Conservation (phyloP, 2,329 filamentous ascomycete genomes). For the Colletotrichum noveboracense region DNA sequence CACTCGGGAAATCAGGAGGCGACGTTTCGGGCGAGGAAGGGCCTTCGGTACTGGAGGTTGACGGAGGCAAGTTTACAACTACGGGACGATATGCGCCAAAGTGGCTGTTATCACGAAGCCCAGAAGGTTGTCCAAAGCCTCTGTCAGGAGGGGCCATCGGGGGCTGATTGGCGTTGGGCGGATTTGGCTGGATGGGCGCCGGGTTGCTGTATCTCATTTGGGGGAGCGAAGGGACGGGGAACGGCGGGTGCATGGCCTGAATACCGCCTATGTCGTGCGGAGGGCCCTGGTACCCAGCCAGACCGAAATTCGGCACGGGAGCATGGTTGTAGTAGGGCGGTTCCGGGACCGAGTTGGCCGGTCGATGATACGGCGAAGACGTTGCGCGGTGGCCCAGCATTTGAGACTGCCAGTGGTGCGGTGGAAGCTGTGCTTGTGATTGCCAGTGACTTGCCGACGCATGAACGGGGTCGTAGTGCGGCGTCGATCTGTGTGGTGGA, state of each 20-base stretch:
- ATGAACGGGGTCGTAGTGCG: constrained; percentile 33
- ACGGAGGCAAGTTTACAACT: background rate
- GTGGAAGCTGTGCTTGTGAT: background rate
- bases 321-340: background rate
- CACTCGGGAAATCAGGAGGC: background rate
- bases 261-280: background rate
- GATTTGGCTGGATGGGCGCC: background rate
- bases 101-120: background rate
- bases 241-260: background rate
- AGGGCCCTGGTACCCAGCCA: background rate
- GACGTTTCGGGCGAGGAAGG: background rate
- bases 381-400: background rate
- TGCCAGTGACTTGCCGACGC: constrained; percentile 29
- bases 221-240: background rate
- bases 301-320: background rate
- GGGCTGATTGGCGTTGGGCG: background rate
- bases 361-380: background rate
- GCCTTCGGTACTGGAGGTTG: background rate
- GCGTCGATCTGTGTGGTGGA: background rate
- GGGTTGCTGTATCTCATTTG: background rate
- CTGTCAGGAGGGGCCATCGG: background rate
- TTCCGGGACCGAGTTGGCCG: background rate
- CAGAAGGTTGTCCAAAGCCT: background rate
- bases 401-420: constrained; percentile 3
- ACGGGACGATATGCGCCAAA: background rate